Evolutionary conservation across 1,284 basidiomycete species (phyloP).

Genomic region (Apiotrichum gracile): DNA sequence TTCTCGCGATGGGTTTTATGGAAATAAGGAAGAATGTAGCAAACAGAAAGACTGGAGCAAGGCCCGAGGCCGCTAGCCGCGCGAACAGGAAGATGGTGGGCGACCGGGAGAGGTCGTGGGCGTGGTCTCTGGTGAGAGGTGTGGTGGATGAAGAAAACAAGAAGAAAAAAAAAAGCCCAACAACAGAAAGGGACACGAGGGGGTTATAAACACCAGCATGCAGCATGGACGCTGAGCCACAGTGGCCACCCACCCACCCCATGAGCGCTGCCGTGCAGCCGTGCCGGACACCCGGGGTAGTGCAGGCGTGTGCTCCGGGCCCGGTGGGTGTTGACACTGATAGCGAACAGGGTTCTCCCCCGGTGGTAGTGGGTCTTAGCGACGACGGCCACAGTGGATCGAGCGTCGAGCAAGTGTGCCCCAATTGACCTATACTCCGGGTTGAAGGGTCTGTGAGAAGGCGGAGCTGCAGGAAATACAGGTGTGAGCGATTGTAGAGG

Average conservation of each 20-base stretch:
- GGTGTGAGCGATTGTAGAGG: background rate
- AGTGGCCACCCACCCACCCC: no score
- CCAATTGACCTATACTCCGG: no score
- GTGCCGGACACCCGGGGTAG: no score
- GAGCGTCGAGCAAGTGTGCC: background rate
- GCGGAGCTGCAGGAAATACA: background rate
- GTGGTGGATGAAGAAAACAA: background rate
- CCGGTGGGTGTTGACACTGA: no score
- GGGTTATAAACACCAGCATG: background rate
- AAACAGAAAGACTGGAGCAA: background rate
- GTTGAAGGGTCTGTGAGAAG: background rate
- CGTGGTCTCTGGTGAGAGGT: background rate
- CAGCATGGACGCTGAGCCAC: no score
- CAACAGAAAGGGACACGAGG: background rate
- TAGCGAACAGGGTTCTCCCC: no score
- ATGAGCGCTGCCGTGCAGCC: no score
- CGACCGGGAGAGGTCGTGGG: background rate
- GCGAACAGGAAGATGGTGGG: background rate
- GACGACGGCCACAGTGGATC: background rate
- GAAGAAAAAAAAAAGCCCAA: background rate
- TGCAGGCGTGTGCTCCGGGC: no score
- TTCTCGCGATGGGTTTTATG: background rate
- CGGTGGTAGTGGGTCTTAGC: background rate
- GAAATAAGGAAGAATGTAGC: background rate
- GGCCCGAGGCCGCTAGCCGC: background rate